Percentiles rank a stretch among this genome's conserved stretches.
Conservation (phyloP, 1,284 basidiomycete genomes). For the Calocybe gambosa region DNA sequence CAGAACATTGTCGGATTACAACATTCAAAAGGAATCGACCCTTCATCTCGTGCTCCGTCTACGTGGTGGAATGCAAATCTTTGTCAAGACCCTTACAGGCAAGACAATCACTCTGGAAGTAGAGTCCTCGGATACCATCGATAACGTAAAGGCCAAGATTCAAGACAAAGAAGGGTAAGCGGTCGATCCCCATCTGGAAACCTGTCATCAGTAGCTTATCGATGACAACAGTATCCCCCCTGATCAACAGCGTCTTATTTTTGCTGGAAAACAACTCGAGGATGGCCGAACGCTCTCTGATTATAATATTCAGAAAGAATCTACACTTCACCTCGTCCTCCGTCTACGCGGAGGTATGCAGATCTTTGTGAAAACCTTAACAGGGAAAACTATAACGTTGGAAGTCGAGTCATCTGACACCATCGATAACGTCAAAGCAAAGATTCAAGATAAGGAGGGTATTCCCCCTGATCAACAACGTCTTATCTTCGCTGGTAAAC, state of each 20-base stretch:
- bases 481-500: slow-evolving; percentile 82
- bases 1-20: slow-evolving; percentile 32
- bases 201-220: background rate
- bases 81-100: slow-evolving; percentile 85
- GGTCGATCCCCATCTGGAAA: background rate
- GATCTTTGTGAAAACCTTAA: slow-evolving; percentile 83
- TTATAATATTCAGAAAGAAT: slow-evolving; percentile 78
- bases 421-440: slow-evolving; percentile 83
- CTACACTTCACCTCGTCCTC: slow-evolving; percentile 79
- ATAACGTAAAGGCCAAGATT: slow-evolving; percentile 80
- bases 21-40: slow-evolving; percentile 35
- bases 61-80: slow-evolving; percentile 90
- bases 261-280: slow-evolving; percentile 85
- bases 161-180: slow-evolving; percentile 60
- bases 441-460: slow-evolving; percentile 83
- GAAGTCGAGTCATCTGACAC: slow-evolving; percentile 90
- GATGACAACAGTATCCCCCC: slow-evolving; percentile 28
- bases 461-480: slow-evolving; percentile 77
- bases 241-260: slow-evolving; percentile 73
- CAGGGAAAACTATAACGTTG: slow-evolving; percentile 91
- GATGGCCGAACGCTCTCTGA: slow-evolving; percentile 78
- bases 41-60: slow-evolving; percentile 62
- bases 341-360: slow-evolving; percentile 89
- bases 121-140: slow-evolving; percentile 85
- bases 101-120: slow-evolving; percentile 94